Base-by-base conservation (phyloP, 768 basidiomycete species). In the Infundibulicybe gibba region DNA sequence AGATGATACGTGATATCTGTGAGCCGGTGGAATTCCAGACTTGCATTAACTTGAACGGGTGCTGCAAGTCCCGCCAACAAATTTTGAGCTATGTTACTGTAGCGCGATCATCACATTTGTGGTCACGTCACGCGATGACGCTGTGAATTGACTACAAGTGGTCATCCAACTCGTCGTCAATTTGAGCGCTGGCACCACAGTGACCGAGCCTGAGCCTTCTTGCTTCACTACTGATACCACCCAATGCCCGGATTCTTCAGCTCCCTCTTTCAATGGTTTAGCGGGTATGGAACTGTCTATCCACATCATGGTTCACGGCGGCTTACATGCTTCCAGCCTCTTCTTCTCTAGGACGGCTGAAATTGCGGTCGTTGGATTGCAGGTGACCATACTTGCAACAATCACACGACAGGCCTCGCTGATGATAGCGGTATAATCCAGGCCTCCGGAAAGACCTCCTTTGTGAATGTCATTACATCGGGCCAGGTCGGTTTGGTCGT, bases 381-480 rank as follows among this genome's bases (percentile, higher is more conserved):
- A 94, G 75, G 91, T 86, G 42, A 25, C 25, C 25, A 25, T 25
- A 25, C 25, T 25, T 25, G 25, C 25, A 25, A 25, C 8, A 25
- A 25, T 25, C 8, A 25, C 3, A 25, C 25, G 25, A 8, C 25
- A 8, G 25, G 3, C 25, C 25, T 25, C 25, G 8, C 8, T 25
- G 25, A 8, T 8, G 25, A 25, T n/a, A n/a, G n/a, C 25, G 25
- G 25, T 25, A 25, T 8, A 25, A 25, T 16, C 31, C 49, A 95
- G 90, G 91, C 93, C 3, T 94, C 91, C 2, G 94, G 94, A 39
- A 95, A 97, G 71, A 95, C 94, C 3, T 93, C 90, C 9, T 90
- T 97, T 44, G 90, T 94, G 21, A 93, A 95, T 61, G 88, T 94
- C 10, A 81, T 97, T 16, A 87, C 87, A 4, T 87, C 83, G n/a